Percentiles rank a stretch among this genome's conserved stretches.
These are phyloP conservation scores for Haplographium delicatum DNA, from an alignment of 495 filamentous ascomycete species.

Conservation along the genomic window DNA sequence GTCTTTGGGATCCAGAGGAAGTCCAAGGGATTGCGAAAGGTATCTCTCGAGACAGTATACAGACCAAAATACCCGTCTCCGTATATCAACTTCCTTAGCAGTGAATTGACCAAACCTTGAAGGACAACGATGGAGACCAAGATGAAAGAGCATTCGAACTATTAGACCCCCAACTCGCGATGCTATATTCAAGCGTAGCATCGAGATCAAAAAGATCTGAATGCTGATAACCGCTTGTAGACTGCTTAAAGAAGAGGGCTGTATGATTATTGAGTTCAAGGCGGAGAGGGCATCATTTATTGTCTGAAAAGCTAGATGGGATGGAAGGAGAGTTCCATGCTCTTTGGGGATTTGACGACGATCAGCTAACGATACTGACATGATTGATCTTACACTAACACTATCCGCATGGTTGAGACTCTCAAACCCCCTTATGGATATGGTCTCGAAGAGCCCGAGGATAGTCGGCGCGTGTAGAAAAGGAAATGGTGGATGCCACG, in stretches of 20 bases:
- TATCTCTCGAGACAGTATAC: slow-evolving; percentile 46
- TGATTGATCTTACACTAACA: slow-evolving; percentile 39
- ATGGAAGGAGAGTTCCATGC: slow-evolving; percentile 23
- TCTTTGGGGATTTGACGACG: slow-evolving; percentile 7
- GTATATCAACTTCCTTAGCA: slow-evolving; percentile 33
- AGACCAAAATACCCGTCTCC: slow-evolving; percentile 44
- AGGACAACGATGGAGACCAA: slow-evolving; percentile 46
- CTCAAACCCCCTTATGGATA: slow-evolving; percentile 22
- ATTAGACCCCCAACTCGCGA: slow-evolving; percentile 43
- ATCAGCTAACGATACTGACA: slow-evolving; percentile 35
- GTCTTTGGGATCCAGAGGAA: slow-evolving; percentile 43
- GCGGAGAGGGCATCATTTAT: slow-evolving; percentile 33
- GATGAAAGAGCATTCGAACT: slow-evolving; percentile 41
- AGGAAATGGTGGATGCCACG: slow-evolving; percentile 46
- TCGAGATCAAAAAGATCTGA: slow-evolving; percentile 42
- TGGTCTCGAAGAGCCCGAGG: slow-evolving; percentile 33
- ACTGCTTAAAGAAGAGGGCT: slow-evolving; percentile 33
- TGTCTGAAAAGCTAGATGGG: slow-evolving; percentile 32
- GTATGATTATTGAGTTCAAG: slow-evolving; percentile 31
- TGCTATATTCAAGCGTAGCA: slow-evolving; percentile 43
- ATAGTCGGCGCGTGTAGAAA: slow-evolving; percentile 40
- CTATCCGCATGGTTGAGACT: slow-evolving; percentile 25
- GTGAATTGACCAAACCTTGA: slow-evolving; percentile 36
- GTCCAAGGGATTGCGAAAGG: slow-evolving; percentile 43
- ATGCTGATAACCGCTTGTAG: slow-evolving; percentile 41